phyloP scores from a whole-genome alignment of 495 filamentous ascomycete species.

The Hyphodiscus hymeniophilus region DNA sequence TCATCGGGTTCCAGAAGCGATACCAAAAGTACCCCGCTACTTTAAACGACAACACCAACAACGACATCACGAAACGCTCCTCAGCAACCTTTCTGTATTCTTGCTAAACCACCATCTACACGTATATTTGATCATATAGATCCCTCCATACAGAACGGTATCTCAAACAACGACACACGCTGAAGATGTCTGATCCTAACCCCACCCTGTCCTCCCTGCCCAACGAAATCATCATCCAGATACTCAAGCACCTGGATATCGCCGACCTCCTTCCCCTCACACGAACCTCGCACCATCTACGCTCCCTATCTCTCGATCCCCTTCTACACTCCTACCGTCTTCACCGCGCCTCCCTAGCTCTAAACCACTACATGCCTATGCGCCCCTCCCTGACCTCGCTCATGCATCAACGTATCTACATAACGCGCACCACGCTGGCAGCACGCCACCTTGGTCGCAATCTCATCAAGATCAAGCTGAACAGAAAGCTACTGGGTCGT shows the following conservation, averaged over 20 bases:
- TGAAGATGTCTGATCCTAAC: background rate
- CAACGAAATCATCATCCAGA: constrained; percentile 46
- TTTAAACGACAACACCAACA: background rate
- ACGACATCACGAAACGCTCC: no score
- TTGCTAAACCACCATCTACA: background rate
- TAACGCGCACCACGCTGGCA: constrained; percentile 45
- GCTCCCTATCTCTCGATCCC: constrained; percentile 43
- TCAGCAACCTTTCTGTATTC: no score
- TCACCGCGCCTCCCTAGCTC: constrained; percentile 35
- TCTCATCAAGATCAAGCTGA: constrained; percentile 33
- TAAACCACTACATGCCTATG: constrained; percentile 39
- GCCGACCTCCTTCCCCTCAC: constrained; percentile 46
- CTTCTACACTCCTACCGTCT: constrained; percentile 48
- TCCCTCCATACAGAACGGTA: background rate
- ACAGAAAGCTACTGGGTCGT: constrained; percentile 24
- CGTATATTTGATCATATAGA: background rate
- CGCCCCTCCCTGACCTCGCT: constrained; percentile 46
- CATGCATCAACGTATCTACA: constrained; percentile 45
- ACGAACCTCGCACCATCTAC: constrained; percentile 48
- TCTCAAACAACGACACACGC: background rate
- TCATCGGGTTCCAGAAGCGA: background rate
- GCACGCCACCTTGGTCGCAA: constrained; percentile 44
- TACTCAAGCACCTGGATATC: constrained; percentile 48
- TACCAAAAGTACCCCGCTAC: constrained; percentile 1
- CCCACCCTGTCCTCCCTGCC: constrained; percentile 28